These are phyloP conservation scores for Apiospora arundinis DNA, from an alignment of 2,329 filamentous ascomycete genomes.

Conservation along the genomic window DNA sequence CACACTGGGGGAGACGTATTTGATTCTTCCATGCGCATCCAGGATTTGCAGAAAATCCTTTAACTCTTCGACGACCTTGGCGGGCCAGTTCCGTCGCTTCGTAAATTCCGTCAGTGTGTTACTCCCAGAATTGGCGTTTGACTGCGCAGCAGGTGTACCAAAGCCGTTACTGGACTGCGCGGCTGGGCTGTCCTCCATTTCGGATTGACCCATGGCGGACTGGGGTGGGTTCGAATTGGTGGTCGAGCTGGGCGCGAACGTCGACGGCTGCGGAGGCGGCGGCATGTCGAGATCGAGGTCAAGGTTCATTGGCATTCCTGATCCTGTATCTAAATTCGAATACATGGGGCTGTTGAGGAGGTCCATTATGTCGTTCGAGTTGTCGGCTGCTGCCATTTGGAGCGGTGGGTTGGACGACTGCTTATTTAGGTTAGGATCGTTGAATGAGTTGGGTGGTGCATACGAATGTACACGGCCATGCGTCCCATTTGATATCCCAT, in stretches of 20 bases:
- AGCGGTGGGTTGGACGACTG: constrained; percentile 21
- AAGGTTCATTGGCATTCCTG: constrained; percentile 51
- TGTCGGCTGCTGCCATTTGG: constrained; percentile 34
- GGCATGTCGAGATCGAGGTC: constrained; percentile 42
- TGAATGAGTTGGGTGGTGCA: constrained; percentile 19
- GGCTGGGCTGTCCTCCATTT: constrained; percentile 35
- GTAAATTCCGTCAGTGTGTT: constrained; percentile 64
- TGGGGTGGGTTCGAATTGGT: not conserved
- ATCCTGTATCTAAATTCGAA: constrained; percentile 35
- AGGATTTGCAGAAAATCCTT: constrained; percentile 89
- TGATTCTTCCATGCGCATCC: constrained; percentile 81
- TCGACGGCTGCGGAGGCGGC: constrained; percentile 34
- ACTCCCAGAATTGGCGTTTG: constrained; percentile 28
- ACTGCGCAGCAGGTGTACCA: constrained; percentile 30
- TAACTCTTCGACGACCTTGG: constrained; percentile 87
- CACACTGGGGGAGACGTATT: constrained; percentile 84
- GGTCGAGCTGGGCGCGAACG: constrained; percentile 30
- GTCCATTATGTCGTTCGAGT: constrained; percentile 48
- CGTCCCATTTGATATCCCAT: constrained; percentile 16
- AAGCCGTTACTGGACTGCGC: constrained; percentile 46
- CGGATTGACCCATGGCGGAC: constrained; percentile 16
- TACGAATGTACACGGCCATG: not conserved
- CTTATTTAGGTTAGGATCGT: constrained; percentile 16
- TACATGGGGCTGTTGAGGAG: constrained; percentile 52
- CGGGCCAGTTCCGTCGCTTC: constrained; percentile 78